phyloP scores from a whole-genome alignment of 495 filamentous ascomycete genomes.

The Penicillium paradoxum region DNA sequence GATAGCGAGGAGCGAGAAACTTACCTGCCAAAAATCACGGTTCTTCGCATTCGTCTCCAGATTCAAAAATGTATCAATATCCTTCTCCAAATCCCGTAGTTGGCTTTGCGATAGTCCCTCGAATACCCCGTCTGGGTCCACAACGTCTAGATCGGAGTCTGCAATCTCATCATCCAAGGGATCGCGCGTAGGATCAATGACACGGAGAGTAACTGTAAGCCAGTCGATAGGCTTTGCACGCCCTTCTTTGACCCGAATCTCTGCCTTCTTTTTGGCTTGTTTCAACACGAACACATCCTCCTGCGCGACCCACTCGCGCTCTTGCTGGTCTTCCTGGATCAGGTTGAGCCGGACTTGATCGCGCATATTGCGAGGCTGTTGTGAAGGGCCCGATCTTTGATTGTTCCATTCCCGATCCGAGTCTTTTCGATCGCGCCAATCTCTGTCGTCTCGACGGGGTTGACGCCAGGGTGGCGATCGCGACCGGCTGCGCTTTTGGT shows the following conservation, averaged over 20 bases:
- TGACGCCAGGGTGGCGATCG: slow-evolving; percentile 42
- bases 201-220: slow-evolving; percentile 83
- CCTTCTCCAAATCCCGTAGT: slow-evolving; percentile 72
- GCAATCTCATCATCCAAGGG: slow-evolving; percentile 77
- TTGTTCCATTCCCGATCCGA: slow-evolving; percentile 19
- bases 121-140: slow-evolving; percentile 78
- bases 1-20: slow-evolving; percentile 4
- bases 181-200: slow-evolving; percentile 76
- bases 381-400: slow-evolving; percentile 17
- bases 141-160: slow-evolving; percentile 70
- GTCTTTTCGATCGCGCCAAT: slow-evolving; percentile 24
- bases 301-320: slow-evolving; percentile 79
- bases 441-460: slow-evolving; percentile 32
- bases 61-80: slow-evolving; percentile 79
- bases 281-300: slow-evolving; percentile 96
- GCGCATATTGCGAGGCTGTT: slow-evolving; percentile 35
- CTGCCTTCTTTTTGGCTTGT: slow-evolving; percentile 96
- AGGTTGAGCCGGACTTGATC: slow-evolving; percentile 55
- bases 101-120: slow-evolving; percentile 66
- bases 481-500: slow-evolving; percentile 37
- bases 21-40: slow-evolving; percentile 78
- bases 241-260: slow-evolving; percentile 90
- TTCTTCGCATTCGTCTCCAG: slow-evolving; percentile 76
- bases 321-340: slow-evolving; percentile 70
- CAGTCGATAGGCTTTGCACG: slow-evolving; percentile 93